These are phyloP conservation scores for Linderniella brevidens DNA, from an alignment of 257 asterid genomes.

Conservation along the genomic window DNA sequence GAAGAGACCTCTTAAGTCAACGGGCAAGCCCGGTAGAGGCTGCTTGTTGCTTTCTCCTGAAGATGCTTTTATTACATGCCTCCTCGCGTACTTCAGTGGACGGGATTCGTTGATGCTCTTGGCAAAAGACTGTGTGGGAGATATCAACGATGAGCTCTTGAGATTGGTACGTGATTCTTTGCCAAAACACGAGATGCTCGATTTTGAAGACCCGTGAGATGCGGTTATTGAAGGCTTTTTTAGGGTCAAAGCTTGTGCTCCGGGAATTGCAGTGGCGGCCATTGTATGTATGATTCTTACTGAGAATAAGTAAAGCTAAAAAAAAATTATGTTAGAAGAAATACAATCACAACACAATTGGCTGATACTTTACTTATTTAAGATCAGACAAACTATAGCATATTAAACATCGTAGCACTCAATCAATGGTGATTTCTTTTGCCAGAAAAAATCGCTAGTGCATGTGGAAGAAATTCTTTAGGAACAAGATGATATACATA, in stretches of 20 bases:
- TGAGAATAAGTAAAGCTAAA: too few relatives aligned
- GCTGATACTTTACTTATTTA: too few relatives aligned
- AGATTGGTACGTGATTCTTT: slow-evolving; percentile 32
- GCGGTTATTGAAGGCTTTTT: slow-evolving; percentile 22
- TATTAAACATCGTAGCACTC: too few relatives aligned
- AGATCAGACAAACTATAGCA: too few relatives aligned
- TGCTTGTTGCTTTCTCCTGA: slow-evolving; percentile 35
- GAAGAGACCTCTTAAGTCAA: slow-evolving; percentile 68
- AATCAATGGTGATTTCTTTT: too few relatives aligned
- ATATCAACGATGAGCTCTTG: slow-evolving; percentile 26
- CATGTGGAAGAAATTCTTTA: too few relatives aligned
- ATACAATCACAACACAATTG: too few relatives aligned
- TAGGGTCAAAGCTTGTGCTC: slow-evolving; percentile 24
- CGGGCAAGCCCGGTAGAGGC: slow-evolving; percentile 60
- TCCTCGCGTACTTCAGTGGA: slow-evolving; percentile 20
- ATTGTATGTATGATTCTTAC: slow-evolving; percentile 2
- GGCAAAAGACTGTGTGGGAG: slow-evolving; percentile 19
- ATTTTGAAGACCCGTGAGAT: slow-evolving; percentile 21
- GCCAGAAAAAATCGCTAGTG: too few relatives aligned
- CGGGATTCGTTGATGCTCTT: slow-evolving; percentile 12
- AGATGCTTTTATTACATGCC: slow-evolving; percentile 44
- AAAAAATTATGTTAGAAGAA: too few relatives aligned
- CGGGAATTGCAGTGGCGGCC: slow-evolving; percentile 45
- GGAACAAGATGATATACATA: too few relatives aligned
- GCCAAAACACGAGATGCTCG: slow-evolving; percentile 30